Percentiles rank a stretch among this genome's conserved stretches.
Conservation (phyloP, 345 rosid species). For the Citrus cavaleriei region DNA sequence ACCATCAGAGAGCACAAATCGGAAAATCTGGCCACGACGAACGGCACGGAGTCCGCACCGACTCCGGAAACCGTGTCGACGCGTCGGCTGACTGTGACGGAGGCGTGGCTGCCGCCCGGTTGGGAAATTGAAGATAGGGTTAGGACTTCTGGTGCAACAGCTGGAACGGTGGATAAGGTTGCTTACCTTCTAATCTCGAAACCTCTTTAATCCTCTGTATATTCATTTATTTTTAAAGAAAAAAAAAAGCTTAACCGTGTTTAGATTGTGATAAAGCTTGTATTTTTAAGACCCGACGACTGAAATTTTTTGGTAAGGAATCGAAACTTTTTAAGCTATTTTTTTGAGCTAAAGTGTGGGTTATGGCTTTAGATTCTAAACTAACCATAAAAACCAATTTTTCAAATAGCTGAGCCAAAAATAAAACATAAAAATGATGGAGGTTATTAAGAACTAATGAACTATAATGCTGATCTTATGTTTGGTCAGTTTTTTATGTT, state of each 20-base stretch:
- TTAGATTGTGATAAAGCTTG: not conserved
- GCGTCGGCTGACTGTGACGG: slow-evolving; percentile 21
- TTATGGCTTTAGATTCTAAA: not conserved
- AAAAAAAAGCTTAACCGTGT: not conserved
- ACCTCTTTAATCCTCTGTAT: not conserved
- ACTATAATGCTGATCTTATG: not conserved
- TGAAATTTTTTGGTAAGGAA: not conserved
- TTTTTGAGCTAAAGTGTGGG: not conserved
- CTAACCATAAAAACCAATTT: not conserved
- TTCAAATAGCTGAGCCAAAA: not conserved
- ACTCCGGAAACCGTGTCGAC: slow-evolving; percentile 20
- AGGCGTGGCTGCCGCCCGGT: slow-evolving; percentile 59
- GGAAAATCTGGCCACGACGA: slow-evolving; percentile 1
- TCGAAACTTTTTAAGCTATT: not conserved
- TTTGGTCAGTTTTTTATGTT: not conserved
- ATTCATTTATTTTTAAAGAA: not conserved
- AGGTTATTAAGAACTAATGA: not conserved
- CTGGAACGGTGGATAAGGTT: slow-evolving; percentile 78
- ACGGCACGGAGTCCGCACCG: slow-evolving; percentile 13
- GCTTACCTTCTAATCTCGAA: slow-evolving; percentile 4
- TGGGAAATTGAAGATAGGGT: slow-evolving; percentile 78
- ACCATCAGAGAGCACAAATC: slow-evolving; percentile 1
- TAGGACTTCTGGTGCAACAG: slow-evolving; percentile 68
- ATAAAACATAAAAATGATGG: too few species aligned
- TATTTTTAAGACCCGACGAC: not conserved